A percentile compares a stretch with the other conserved stretches of the same genome.
phyloP scores from a whole-genome alignment of 2,329 filamentous ascomycete species.

The Byssochlamys sp. region DNA sequence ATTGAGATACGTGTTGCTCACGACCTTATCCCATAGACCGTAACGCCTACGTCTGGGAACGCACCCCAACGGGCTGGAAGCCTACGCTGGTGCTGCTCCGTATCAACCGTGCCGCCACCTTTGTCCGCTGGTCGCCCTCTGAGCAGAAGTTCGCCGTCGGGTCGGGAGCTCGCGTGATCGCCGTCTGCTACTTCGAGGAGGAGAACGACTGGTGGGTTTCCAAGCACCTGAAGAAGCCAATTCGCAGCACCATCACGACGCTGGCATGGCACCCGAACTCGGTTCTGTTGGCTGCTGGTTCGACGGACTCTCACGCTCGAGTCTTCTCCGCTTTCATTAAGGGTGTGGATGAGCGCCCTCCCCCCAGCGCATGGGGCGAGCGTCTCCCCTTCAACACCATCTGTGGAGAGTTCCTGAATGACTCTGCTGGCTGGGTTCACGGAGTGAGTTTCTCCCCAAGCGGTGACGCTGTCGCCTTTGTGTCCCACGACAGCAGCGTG shows the following conservation, averaged over 20 bases:
- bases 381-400: conserved; percentile 95
- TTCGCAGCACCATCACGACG: conserved; percentile 90
- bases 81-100: conserved; percentile 91
- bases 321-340: conserved; percentile 97
- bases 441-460: conserved; percentile 85
- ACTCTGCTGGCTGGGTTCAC: conserved; percentile 94
- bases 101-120: conserved; percentile 92
- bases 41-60: conserved; percentile 97
- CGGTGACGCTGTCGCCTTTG: conserved; percentile 86
- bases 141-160: conserved; percentile 97
- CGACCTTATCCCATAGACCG: conserved; percentile 53
- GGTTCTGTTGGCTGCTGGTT: conserved; percentile 84
- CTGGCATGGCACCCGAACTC: conserved; percentile 97
- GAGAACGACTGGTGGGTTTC: conserved; percentile 99
- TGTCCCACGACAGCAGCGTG: conserved; percentile 89
- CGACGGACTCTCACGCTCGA: conserved; percentile 91
- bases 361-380: conserved; percentile 87
- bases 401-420: conserved; percentile 91
- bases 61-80: conserved; percentile 84
- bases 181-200: conserved; percentile 96
- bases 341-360: conserved; percentile 75
- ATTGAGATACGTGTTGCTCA: conserved; percentile 2
- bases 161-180: conserved; percentile 87
- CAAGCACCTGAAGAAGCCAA: conserved; percentile 98
- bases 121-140: conserved; percentile 91